These are phyloP conservation scores for Daldinia bambusicola DNA, from an alignment of 495 filamentous ascomycete genomes.

Conservation along the genomic window DNA sequence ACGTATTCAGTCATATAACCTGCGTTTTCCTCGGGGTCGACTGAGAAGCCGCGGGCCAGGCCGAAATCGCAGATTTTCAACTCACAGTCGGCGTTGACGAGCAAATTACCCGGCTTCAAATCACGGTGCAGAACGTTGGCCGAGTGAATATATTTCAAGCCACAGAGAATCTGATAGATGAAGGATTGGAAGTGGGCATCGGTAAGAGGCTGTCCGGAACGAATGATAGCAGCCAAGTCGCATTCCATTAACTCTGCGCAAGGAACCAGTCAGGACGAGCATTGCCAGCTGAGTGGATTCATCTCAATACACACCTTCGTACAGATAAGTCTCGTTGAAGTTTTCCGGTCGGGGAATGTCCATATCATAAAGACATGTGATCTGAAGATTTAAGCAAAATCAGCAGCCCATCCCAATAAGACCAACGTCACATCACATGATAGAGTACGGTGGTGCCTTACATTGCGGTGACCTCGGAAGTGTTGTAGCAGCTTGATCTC, in stretches of 20 bases:
- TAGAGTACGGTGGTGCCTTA: constrained; percentile 46
- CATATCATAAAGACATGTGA: constrained; percentile 99
- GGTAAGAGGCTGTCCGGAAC: constrained; percentile 93
- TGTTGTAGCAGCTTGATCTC: constrained; percentile 99
- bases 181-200: constrained; percentile 97
- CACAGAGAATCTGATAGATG: constrained; percentile 94
- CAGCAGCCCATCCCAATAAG: neutral
- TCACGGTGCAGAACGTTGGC: constrained; percentile 97
- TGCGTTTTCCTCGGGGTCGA: constrained; percentile 97
- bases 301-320: constrained; percentile 75
- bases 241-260: constrained; percentile 96
- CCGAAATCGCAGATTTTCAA: constrained; percentile 99
- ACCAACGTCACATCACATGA: neutral
- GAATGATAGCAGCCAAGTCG: constrained; percentile 97
- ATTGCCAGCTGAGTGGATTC: neutral
- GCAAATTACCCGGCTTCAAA: constrained; percentile 94
- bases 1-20: constrained; percentile 99
- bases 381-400: constrained; percentile 63
- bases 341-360: constrained; percentile 97
- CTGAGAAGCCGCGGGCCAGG: constrained; percentile 92
- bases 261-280: constrained; percentile 12
- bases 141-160: constrained; percentile 98
- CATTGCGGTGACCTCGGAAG: constrained; percentile 81
- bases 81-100: constrained; percentile 99
- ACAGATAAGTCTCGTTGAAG: constrained; percentile 99